phyloP scores from a whole-genome alignment of 768 basidiomycete species.

The Tephrocybe rancida region DNA sequence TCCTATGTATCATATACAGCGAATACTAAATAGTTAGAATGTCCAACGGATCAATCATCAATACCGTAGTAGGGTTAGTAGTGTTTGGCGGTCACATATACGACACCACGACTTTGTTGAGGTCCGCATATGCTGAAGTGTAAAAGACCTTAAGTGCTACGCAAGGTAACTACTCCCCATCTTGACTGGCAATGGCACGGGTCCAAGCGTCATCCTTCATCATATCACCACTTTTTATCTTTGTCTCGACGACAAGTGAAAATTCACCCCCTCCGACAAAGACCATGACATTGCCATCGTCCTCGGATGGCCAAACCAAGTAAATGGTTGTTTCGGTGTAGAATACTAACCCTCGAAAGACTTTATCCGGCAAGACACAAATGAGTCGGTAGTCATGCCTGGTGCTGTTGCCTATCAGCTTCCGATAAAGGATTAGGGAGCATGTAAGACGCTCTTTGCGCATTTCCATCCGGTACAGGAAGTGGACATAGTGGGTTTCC shows the following conservation, averaged over 20 bases:
- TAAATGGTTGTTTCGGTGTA: neutral
- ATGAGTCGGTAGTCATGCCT: neutral
- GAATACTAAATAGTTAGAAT: too few species aligned
- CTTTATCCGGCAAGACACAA: neutral
- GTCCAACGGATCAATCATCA: too few species aligned
- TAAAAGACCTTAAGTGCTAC: too few species aligned
- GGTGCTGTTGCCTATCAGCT: neutral
- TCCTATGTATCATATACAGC: too few species aligned
- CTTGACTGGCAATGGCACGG: neutral
- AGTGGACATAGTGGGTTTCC: neutral
- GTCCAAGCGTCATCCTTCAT: neutral
- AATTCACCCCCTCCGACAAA: neutral
- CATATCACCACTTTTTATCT: neutral
- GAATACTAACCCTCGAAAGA: neutral
- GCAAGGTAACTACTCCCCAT: neutral
- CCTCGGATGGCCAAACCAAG: neutral
- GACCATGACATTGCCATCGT: neutral
- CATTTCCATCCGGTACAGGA: neutral
- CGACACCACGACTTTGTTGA: too few species aligned
- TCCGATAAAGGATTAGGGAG: neutral
- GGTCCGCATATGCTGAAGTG: too few species aligned
- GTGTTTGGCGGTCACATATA: too few species aligned
- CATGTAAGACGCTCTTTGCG: neutral
- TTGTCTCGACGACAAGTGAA: neutral
- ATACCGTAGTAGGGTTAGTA: too few species aligned